Conservation (phyloP, 352 stramenopile genomes). For the Poterioochromonas sp. region DNA sequence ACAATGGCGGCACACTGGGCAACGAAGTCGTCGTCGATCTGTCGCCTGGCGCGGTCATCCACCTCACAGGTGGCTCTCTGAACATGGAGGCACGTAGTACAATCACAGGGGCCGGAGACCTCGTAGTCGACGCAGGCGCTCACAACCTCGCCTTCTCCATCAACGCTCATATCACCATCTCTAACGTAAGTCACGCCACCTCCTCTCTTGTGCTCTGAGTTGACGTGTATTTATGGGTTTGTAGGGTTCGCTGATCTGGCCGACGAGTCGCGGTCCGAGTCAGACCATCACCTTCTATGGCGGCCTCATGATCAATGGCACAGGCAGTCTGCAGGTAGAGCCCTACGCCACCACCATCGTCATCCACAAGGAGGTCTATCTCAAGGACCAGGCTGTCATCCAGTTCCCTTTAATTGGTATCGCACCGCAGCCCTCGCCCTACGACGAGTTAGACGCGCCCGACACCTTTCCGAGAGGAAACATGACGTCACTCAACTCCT, state of each 20-base stretch:
- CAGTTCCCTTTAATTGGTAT: slow-evolving; percentile 30
- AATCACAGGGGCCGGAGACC: neutral
- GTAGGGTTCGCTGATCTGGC: neutral
- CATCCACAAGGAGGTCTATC: neutral
- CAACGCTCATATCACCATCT: slow-evolving; percentile 27
- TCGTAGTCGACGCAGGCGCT: neutral
- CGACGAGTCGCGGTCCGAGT: neutral
- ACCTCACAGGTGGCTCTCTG: neutral
- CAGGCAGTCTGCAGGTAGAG: neutral
- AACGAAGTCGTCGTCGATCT: slow-evolving; percentile 3
- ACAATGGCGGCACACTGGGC: neutral
- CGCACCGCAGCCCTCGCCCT: slow-evolving; percentile 7
- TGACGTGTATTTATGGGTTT: no score
- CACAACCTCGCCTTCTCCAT: slow-evolving; percentile 7
- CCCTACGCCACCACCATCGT: neutral
- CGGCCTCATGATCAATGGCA: neutral
- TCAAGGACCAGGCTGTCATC: neutral
- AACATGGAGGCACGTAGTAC: neutral
- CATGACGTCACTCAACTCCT: neutral
- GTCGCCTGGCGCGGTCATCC: neutral
- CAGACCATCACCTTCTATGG: slow-evolving; percentile 11
- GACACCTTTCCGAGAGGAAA: slow-evolving; percentile 8
- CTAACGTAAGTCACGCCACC: neutral
- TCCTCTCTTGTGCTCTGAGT: no score
- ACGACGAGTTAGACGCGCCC: neutral